Conservation (phyloP, 768 basidiomycete genomes). For the Melanogaster broomeanus region DNA sequence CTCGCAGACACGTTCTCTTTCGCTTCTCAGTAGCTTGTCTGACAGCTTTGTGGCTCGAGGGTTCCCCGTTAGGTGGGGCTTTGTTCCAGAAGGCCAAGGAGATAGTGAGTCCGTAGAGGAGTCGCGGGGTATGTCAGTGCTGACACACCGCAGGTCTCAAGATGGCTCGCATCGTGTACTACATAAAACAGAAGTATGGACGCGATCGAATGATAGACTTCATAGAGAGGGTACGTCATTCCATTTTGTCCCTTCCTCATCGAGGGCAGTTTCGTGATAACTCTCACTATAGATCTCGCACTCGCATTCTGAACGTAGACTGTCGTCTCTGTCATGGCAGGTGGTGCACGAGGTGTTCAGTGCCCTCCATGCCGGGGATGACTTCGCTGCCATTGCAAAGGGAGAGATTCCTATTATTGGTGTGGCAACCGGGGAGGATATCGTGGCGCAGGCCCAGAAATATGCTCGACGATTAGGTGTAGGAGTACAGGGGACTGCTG, state of each 20-base stretch:
- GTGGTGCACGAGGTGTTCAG: conserved; percentile 41
- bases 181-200: conserved; percentile 65
- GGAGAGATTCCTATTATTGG: conserved; percentile 26
- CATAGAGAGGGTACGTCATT: conserved; percentile 46
- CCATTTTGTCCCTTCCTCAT: neutral
- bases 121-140: neutral
- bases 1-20: conserved; percentile 56
- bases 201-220: conserved; percentile 63
- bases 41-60: conserved; percentile 69
- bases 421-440: conserved; percentile 28
- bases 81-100: conserved; percentile 66
- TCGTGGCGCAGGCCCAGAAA: conserved; percentile 44
- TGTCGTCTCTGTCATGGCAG: conserved; percentile 44
- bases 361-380: conserved; percentile 34
- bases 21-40: conserved; percentile 65
- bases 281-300: conserved; percentile 38
- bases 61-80: conserved; percentile 81
- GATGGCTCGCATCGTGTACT: conserved; percentile 75
- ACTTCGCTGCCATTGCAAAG: conserved; percentile 43
- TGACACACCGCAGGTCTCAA: conserved; percentile 45
- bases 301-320: conserved; percentile 32
- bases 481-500: conserved; percentile 31
- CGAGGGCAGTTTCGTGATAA: neutral
- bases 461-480: conserved; percentile 66
- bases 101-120: conserved; percentile 32